Evolutionary conservation across 352 stramenopile genomes (phyloP).

Genomic region (Hyaloperonospora brassicae): DNA sequence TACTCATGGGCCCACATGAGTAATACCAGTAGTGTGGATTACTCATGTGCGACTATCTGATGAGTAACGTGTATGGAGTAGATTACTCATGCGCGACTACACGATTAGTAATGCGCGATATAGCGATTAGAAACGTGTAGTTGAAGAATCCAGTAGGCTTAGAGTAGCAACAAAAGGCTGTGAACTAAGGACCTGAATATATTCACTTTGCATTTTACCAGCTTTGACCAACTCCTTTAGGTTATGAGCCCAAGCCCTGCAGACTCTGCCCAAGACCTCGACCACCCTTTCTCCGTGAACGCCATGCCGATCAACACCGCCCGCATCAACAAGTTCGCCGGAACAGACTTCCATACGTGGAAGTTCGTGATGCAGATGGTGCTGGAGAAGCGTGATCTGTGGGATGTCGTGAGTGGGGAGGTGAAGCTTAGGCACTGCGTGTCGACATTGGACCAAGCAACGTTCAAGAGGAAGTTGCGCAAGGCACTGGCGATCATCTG

Average conservation of each 20-base stretch:
- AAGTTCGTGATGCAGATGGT: too few species aligned
- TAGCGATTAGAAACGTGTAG: too few species aligned
- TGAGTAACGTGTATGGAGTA: too few species aligned
- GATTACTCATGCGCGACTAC: too few species aligned
- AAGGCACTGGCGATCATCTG: background rate
- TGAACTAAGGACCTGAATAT: background rate
- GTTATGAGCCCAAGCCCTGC: background rate
- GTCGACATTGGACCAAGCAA: background rate
- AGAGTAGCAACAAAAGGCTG: too few species aligned
- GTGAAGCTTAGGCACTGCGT: background rate
- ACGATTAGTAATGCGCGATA: too few species aligned
- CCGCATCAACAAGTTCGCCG: background rate
- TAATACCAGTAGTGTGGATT: too few species aligned
- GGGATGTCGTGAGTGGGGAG: background rate
- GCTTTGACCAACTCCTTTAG: background rate
- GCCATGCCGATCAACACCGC: background rate
- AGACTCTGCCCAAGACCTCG: background rate
- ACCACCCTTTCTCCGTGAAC: background rate
- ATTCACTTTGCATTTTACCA: background rate
- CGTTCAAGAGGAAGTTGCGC: background rate
- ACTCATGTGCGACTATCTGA: too few species aligned
- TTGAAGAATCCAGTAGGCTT: too few species aligned
- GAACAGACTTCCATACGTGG: background rate
- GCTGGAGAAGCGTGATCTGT: background rate
- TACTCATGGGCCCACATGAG: too few species aligned